A percentile compares a stretch with the other conserved stretches of the same genome.
Evolutionary conservation across 805 yeast genomes (phyloP).

Genomic region (Nakazawaea ernobii): DNA sequence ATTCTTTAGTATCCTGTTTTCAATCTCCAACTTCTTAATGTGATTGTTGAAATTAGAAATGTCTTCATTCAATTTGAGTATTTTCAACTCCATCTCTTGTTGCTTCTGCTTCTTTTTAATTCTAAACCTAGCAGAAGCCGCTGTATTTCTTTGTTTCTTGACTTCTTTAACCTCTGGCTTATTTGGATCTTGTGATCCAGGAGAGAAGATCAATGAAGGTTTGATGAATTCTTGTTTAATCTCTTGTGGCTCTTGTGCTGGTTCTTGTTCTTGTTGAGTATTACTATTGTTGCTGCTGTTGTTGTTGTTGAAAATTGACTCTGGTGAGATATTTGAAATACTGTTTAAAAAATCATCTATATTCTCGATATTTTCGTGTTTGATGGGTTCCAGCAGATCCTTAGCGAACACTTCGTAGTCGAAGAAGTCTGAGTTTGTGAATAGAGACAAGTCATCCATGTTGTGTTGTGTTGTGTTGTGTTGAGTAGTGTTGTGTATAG

Average conservation of each 20-base stretch:
- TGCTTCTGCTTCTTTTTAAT: conserved; percentile 56
- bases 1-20: conserved; percentile 51
- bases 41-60: conserved; percentile 39
- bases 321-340: conserved; percentile 2
- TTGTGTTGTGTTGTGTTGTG: not conserved
- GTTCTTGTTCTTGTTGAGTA: not conserved
- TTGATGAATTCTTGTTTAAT: not conserved
- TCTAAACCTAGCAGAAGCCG: conserved; percentile 62
- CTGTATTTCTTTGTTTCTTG: conserved; percentile 54
- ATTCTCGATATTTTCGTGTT: conserved; percentile 5
- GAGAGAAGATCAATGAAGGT: not conserved
- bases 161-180: conserved; percentile 22
- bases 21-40: conserved; percentile 54
- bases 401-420: conserved; percentile 17
- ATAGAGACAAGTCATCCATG: conserved; percentile 17
- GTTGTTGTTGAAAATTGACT: conserved; percentile 1
- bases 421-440: conserved; percentile 19
- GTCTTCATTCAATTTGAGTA: conserved; percentile 35
- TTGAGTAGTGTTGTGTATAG: too few relatives aligned
- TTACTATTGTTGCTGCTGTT: not conserved
- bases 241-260: not conserved
- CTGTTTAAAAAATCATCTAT: conserved; percentile 4
- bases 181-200: not conserved
- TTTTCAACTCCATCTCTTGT: conserved; percentile 48
- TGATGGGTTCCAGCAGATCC: conserved; percentile 4